phyloP scores from a whole-genome alignment of 2,329 filamentous ascomycete genomes.

The Bimuria novae-zelandiae region DNA sequence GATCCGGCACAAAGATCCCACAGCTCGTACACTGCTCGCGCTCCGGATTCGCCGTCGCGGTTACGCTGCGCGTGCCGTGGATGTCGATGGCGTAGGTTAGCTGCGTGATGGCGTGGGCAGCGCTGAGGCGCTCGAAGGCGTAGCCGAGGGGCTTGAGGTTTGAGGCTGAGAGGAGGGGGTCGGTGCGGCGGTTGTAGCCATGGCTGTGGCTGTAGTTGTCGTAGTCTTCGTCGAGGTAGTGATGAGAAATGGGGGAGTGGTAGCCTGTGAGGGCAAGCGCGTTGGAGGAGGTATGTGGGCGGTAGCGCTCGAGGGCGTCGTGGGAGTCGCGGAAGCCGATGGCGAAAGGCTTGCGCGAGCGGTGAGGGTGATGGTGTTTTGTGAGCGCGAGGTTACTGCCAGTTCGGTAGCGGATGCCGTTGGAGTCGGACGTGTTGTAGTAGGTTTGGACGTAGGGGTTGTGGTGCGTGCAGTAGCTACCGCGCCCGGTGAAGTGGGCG shows the following conservation, averaged over 20 bases:
- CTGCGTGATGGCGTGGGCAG: conserved; percentile 18
- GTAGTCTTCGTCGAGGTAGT: not conserved
- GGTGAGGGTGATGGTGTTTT: not conserved
- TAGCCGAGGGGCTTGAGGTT: conserved; percentile 9
- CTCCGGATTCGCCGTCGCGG: conserved; percentile 24
- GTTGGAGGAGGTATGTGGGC: not conserved
- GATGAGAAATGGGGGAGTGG: not conserved
- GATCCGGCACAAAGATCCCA: conserved; percentile 21
- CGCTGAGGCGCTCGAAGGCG: conserved; percentile 15
- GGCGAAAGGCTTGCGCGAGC: not conserved
- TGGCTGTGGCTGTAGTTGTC: not conserved
- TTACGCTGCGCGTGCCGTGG: conserved; percentile 16
- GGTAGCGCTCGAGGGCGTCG: conserved; percentile 3
- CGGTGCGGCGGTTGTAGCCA: not conserved
- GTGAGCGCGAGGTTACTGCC: not conserved
- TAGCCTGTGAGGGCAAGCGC: not conserved
- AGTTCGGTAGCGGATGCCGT: conserved; percentile 12
- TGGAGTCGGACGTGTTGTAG: conserved; percentile 14
- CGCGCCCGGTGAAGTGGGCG: conserved; percentile 14
- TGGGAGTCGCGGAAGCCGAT: conserved; percentile 2
- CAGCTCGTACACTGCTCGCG: conserved; percentile 27
- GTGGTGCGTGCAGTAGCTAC: conserved; percentile 20
- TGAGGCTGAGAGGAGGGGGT: not conserved
- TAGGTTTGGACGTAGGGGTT: not conserved
- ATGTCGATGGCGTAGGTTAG: conserved; percentile 19